Evolutionary conservation across 164 flowering plant genomes (phyloP), one percentile per base, ranked within the genome.

Genomic region (Aristolochia californica): DNA sequence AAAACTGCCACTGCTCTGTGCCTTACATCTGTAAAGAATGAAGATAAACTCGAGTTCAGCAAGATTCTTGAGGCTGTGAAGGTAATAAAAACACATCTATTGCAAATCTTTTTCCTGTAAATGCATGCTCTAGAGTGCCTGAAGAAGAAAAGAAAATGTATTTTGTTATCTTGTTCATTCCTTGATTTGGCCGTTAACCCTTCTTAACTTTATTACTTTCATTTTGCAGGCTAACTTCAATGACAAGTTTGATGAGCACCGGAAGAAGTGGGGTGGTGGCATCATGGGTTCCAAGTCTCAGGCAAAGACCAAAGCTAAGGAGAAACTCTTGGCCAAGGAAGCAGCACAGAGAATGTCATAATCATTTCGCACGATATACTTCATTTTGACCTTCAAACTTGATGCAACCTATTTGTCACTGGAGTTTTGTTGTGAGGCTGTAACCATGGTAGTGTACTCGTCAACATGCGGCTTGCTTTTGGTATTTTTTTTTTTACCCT

Each of bases 11-110:
- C 87, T 9, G 89, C 59, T 25, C 59, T 88, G 64, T 88, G 95
- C 51, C 58, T 88, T 61, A 86, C 97, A 27, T 68, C 89, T 0
- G 91, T 88, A 0, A 88, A 86, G 77, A 88, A 86, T 55, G 89
- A 84, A 43, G 97, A 88, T 59, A 88, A 86, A 66, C 10, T 88
- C 70, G 97, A 88, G 43, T 86, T 86, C 74, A 83, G 86, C 78
- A 86, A 68, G 51, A 78, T 88, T 40, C 60, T 84, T 26, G 96
- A 88, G 63, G 93, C 89, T 14, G 72, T 88, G 17, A 88, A 88
- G 94, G 96, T 88, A 51, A 49, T 20, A 23, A 17, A 23, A 13
- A 16, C n/a, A 7, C 49, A 11, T 20, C 48, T 45, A 45, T 11
- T 14, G 18, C 48, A 45, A 45, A n/a, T 2, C 2, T 3, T 45